A percentile compares a stretch with the other conserved stretches of the same genome.
Conservation (phyloP, 805 yeast genomes). For the Jamesozyma spencerorum region DNA sequence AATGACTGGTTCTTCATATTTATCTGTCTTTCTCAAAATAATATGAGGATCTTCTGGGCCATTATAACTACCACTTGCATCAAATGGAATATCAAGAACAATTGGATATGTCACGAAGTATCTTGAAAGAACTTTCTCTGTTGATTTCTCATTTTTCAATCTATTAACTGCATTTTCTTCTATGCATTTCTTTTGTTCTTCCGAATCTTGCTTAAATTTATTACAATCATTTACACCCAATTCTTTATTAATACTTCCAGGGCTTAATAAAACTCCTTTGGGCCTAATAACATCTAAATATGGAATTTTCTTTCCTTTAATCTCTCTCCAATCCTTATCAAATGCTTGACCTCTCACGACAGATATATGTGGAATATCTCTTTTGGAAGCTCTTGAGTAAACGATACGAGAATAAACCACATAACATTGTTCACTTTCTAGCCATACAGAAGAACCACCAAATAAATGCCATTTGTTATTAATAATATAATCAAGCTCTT, state of each 20-base stretch:
- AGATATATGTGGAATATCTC: slow-evolving; percentile 18
- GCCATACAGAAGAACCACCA: slow-evolving; percentile 43
- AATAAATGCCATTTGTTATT: slow-evolving; percentile 28
- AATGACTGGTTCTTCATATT: slow-evolving; percentile 7
- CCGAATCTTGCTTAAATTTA: slow-evolving; percentile 12
- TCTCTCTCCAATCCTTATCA: slow-evolving; percentile 37
- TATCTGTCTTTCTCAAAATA: slow-evolving; percentile 1
- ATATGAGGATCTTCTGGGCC: slow-evolving; percentile 10
- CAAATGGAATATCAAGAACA: slow-evolving; percentile 3
- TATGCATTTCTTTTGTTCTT: slow-evolving; percentile 15
- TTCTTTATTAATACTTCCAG: slow-evolving; percentile 7
- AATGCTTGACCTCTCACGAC: slow-evolving; percentile 36
- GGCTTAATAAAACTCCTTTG: slow-evolving; percentile 21
- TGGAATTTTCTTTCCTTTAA: slow-evolving; percentile 15
- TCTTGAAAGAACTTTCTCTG: slow-evolving; percentile 3
- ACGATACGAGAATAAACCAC: slow-evolving; percentile 33
- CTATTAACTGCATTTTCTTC: slow-evolving; percentile 10
- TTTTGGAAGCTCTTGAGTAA: not conserved
- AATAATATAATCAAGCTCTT: slow-evolving; percentile 5
- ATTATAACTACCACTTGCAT: not conserved
- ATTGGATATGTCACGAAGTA: slow-evolving; percentile 8
- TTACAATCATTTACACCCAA: slow-evolving; percentile 17
- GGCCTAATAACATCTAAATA: slow-evolving; percentile 19
- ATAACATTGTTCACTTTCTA: slow-evolving; percentile 42
- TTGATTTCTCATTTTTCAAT: slow-evolving; percentile 11